These are phyloP conservation scores for Flammula alnicola DNA, from an alignment of 1,284 basidiomycete genomes.

Conservation along the genomic window DNA sequence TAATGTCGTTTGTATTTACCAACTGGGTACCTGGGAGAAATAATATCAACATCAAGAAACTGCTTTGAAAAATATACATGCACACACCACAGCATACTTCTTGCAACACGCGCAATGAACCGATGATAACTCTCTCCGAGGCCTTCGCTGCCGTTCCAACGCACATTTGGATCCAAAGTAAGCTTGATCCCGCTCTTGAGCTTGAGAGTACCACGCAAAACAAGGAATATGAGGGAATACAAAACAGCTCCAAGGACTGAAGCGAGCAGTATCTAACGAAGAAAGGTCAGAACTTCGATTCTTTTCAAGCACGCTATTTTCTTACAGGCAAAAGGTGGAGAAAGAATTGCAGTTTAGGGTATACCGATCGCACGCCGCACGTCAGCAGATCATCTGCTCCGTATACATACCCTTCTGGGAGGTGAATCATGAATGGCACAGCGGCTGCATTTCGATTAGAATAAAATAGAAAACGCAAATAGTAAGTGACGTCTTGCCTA, in stretches of 20 bases:
- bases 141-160: constrained; percentile 43
- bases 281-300: neutral
- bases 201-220: constrained; percentile 55
- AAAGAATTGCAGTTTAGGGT: constrained; percentile 48
- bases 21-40: constrained; percentile 56
- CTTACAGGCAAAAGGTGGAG: constrained; percentile 66
- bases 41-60: constrained; percentile 7
- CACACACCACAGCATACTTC: constrained; percentile 70
- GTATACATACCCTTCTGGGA: constrained; percentile 42
- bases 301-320: constrained; percentile 1
- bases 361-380: constrained; percentile 53
- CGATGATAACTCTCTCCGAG: constrained; percentile 54
- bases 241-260: constrained; percentile 56
- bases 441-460: constrained; percentile 33
- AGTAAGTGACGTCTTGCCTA: constrained; percentile 45
- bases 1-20: constrained; percentile 55
- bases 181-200: constrained; percentile 51
- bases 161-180: constrained; percentile 48
- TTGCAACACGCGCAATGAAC: constrained; percentile 62
- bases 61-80: neutral
- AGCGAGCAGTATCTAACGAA: constrained; percentile 56
- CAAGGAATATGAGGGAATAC: constrained; percentile 61
- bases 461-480: neutral
- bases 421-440: constrained; percentile 43
- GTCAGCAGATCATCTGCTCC: constrained; percentile 52